Percentiles rank a stretch among this genome's conserved stretches.
phyloP scores from a whole-genome alignment of 176 grass and related monocot genomes.

The Oryza officinalis region DNA sequence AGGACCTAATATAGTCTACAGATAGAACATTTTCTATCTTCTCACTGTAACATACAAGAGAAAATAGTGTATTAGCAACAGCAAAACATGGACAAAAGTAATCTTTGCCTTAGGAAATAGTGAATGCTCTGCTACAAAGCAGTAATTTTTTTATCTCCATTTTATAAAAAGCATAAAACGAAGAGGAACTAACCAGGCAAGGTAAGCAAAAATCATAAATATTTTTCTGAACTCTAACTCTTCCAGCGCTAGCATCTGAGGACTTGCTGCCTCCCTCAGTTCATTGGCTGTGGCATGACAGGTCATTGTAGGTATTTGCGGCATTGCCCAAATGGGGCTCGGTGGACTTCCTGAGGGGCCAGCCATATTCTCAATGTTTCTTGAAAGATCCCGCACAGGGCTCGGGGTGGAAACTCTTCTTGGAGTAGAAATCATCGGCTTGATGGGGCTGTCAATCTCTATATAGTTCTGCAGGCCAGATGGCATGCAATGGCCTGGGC shows the following conservation, averaged over 20 bases:
- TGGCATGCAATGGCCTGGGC: background rate
- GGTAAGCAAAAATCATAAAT: conserved; percentile 28
- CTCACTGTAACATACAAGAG: conserved; percentile 40
- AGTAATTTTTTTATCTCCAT: background rate
- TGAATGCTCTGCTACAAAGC: background rate
- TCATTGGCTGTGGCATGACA: background rate
- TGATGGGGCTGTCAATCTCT: background rate
- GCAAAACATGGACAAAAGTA: background rate
- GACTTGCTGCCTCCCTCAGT: background rate
- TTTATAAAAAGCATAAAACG: background rate
- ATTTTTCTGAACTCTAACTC: conserved; percentile 54
- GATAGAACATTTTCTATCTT: conserved; percentile 49
- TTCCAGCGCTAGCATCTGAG: conserved; percentile 53
- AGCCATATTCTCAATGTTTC: conserved; percentile 4
- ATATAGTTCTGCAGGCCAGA: background rate
- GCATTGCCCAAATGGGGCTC: background rate
- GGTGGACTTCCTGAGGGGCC: conserved; percentile 1
- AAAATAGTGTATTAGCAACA: conserved; percentile 10
- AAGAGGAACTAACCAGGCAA: conserved; percentile 40
- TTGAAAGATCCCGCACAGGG: conserved; percentile 21
- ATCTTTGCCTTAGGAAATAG: background rate
- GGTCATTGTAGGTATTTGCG: background rate
- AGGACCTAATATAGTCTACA: conserved; percentile 42
- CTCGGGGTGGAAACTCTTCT: conserved; percentile 4
- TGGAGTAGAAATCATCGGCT: background rate